Base-by-base conservation (phyloP, 2,329 filamentous ascomycete genomes). In the Fusarium foetens region DNA sequence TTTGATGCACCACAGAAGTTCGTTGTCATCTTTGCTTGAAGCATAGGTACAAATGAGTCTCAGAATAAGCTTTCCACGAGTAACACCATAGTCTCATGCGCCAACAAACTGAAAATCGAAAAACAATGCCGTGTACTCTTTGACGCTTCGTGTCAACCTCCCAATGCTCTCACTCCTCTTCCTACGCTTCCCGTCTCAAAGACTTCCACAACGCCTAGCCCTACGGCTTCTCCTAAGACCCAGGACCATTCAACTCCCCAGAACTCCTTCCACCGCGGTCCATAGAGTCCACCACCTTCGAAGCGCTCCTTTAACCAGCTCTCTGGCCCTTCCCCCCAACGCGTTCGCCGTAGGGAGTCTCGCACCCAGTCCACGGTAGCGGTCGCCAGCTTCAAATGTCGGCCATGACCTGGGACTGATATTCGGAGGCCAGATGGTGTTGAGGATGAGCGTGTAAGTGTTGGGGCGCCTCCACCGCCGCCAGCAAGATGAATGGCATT, bases 171-270 rank as follows among this genome's bases (percentile, higher is more conserved):
- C 64, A 93, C 86, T 16, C 89, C 92, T 66, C 87, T 85, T 3
- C 92, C 92, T n/a, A 94, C 91, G 75, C 89, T 92, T 19, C 90
- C 86, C 17, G 92, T 94, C 76, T 93, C 89, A 79, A 95, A 95
- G 19, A 93, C 82, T 80, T 95, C 92, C 8, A 94, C 86, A 21
- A 91, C 77, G 3, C 93, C 93, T 33, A 90, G 85, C 0, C 92
- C 93, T 29, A 93, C 85, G 46, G 91, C 92, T 79, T 94, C 92
- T 43, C 88, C 90, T 45, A 94, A 78, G 21, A 93, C 85, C 91
- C 91, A 94, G 65, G 91, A 87, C 80, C 94, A 94, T 46, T 86
- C 82, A 67, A 94, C 80, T 0, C 93, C 93, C 76, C 89, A 88
- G 70, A 93, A 93, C 35, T 88, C 86, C 77, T 86, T 91, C 93